Conservation (phyloP, 495 filamentous ascomycete genomes). For the Talaromyces nanjingensis region DNA sequence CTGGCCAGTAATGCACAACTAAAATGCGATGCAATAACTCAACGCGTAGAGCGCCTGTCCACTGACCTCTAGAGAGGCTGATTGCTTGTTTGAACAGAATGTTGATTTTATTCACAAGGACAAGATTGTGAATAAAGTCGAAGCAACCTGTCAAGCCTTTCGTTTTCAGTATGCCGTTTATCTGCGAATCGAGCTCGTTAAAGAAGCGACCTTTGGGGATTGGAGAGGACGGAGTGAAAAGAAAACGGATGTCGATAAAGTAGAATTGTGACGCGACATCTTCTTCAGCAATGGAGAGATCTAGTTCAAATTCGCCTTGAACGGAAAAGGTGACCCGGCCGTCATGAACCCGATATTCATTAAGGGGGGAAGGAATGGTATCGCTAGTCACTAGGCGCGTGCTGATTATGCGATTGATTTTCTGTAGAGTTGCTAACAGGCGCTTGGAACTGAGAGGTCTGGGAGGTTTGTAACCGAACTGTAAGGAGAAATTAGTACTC, state of each 20-base stretch:
- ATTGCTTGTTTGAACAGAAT: slow-evolving; percentile 69
- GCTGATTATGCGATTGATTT: slow-evolving; percentile 75
- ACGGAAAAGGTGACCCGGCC: slow-evolving; percentile 85
- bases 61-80: slow-evolving; percentile 57
- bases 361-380: slow-evolving; percentile 61
- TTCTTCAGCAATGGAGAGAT: slow-evolving; percentile 80
- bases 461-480: slow-evolving; percentile 74
- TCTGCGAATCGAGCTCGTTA: slow-evolving; percentile 55
- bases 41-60: slow-evolving; percentile 68
- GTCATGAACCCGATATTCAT: slow-evolving; percentile 63
- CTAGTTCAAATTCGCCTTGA: slow-evolving; percentile 81
- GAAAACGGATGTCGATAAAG: slow-evolving; percentile 85
- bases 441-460: slow-evolving; percentile 59
- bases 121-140: slow-evolving; percentile 73
- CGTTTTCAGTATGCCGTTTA: slow-evolving; percentile 58
- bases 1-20: slow-evolving; percentile 84
- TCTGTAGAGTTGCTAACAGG: slow-evolving; percentile 60
- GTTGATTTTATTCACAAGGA: slow-evolving; percentile 80
- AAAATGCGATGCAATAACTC: slow-evolving; percentile 72
- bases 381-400: slow-evolving; percentile 75
- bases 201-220: slow-evolving; percentile 52
- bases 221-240: slow-evolving; percentile 63
- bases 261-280: slow-evolving; percentile 74
- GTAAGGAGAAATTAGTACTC: slow-evolving; percentile 11
- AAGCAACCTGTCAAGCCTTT: slow-evolving; percentile 73